A percentile compares a stretch with the other conserved stretches of the same genome.
Conservation (phyloP, 805 yeast species). For the Isabelozyma pseudorhagii region DNA sequence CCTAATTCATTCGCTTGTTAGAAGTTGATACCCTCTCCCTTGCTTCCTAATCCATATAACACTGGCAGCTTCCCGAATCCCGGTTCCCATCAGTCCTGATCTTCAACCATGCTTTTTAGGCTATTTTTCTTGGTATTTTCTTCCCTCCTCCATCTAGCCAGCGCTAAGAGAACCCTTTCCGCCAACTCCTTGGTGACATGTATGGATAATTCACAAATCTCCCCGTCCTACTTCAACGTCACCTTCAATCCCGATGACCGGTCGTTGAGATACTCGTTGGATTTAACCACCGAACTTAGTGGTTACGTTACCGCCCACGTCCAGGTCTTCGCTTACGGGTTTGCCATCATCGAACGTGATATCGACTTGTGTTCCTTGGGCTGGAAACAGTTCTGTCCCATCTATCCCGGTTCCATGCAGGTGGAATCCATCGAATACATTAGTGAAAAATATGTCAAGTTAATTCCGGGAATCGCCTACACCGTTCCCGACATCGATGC, state of each 20-base stretch:
- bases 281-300: constrained; percentile 63
- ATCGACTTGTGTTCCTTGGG: constrained; percentile 64
- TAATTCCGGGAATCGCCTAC: constrained; percentile 83
- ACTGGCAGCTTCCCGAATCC: no score
- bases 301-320: constrained; percentile 68
- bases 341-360: constrained; percentile 54
- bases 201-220: constrained; percentile 69
- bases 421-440: constrained; percentile 68
- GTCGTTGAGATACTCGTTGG: constrained; percentile 65
- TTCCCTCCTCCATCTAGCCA: background rate
- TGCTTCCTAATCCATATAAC: no score
- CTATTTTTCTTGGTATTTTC: background rate
- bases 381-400: constrained; percentile 89
- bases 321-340: constrained; percentile 83
- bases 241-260: constrained; percentile 69
- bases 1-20: no score
- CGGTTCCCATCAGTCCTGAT: no score
- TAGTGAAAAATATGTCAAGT: constrained; percentile 42
- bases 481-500: constrained; percentile 87
- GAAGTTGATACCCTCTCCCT: no score
- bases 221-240: constrained; percentile 74
- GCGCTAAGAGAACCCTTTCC: constrained; percentile 24
- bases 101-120: background rate
- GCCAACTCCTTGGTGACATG: constrained; percentile 87
- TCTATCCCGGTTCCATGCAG: constrained; percentile 77